Evolutionary conservation across 176 grass and related monocot species (phyloP).

Genomic region (Olyra latifolia): DNA sequence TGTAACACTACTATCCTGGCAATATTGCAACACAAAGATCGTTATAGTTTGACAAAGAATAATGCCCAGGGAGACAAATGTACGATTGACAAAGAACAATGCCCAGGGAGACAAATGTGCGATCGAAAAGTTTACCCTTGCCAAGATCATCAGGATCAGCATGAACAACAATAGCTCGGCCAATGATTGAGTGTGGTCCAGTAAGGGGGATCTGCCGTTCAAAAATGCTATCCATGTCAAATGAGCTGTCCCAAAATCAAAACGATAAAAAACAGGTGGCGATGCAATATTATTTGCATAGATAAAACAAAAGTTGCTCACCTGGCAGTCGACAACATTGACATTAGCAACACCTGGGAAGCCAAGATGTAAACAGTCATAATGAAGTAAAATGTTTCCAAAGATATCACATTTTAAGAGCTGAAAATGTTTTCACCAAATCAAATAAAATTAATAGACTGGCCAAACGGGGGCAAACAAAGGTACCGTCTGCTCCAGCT

Average conservation of each 20-base stretch:
- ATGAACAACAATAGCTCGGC: conserved; percentile 70
- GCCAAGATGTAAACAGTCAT: neutral
- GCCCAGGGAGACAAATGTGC: neutral
- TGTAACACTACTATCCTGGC: neutral
- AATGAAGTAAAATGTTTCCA: neutral
- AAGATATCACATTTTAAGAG: neutral
- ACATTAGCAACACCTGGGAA: conserved; percentile 41
- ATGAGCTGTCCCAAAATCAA: neutral
- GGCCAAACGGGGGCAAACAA: neutral
- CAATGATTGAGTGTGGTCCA: conserved; percentile 52
- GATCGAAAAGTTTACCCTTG: conserved; percentile 40
- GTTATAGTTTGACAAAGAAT: neutral
- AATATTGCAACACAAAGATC: neutral
- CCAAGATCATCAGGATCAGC: conserved; percentile 77
- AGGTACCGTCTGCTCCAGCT: conserved; percentile 60
- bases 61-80: neutral
- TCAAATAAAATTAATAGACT: neutral
- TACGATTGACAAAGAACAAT: conserved; percentile 9
- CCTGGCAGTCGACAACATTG: conserved; percentile 33
- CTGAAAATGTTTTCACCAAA: neutral
- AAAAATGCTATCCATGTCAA: neutral
- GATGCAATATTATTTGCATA: neutral
- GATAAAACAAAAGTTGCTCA: neutral
- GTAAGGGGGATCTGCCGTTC: conserved; percentile 44
- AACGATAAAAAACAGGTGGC: neutral